These are phyloP conservation scores for Crataegus laevigata DNA, from an alignment of 306 rosid species.

Conservation along the genomic window DNA sequence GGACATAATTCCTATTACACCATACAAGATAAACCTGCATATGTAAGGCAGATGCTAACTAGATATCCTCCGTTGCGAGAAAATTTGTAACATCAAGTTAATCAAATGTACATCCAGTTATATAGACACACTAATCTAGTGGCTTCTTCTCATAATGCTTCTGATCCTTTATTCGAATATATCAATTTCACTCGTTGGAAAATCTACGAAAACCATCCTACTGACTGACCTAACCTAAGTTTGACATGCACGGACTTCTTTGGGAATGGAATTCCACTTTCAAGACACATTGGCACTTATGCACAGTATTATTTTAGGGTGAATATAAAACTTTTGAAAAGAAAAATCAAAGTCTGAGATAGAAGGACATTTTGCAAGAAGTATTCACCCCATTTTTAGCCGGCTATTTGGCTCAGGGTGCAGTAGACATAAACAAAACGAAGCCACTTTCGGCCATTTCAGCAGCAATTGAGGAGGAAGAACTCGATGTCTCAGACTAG, in stretches of 20 bases:
- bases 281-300: not conserved
- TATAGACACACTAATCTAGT: not conserved
- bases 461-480: slow-evolving; percentile 96
- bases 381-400: slow-evolving; percentile 68
- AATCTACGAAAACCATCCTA: not conserved
- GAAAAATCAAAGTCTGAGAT: not conserved
- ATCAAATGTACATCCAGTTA: not conserved
- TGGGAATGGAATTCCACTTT: not conserved
- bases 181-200: not conserved
- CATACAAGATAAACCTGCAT: not conserved
- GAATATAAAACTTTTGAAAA: not conserved
- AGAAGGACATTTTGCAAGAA: slow-evolving; percentile 1
- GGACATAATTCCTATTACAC: not conserved
- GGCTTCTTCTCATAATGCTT: not conserved
- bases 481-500: slow-evolving; percentile 89
- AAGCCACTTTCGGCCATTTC: slow-evolving; percentile 97
- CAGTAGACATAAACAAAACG: slow-evolving; percentile 88
- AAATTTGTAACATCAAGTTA: not conserved
- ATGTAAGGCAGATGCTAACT: not conserved
- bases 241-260: not conserved
- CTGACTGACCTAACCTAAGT: not conserved
- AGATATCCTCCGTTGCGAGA: not conserved
- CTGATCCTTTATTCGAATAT: not conserved
- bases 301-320: not conserved
- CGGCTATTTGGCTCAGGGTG: slow-evolving; percentile 90